Evolutionary conservation across 1,284 basidiomycete species (phyloP), one percentile per base, ranked within the genome.

Genomic region (Inonotus hispidus): DNA sequence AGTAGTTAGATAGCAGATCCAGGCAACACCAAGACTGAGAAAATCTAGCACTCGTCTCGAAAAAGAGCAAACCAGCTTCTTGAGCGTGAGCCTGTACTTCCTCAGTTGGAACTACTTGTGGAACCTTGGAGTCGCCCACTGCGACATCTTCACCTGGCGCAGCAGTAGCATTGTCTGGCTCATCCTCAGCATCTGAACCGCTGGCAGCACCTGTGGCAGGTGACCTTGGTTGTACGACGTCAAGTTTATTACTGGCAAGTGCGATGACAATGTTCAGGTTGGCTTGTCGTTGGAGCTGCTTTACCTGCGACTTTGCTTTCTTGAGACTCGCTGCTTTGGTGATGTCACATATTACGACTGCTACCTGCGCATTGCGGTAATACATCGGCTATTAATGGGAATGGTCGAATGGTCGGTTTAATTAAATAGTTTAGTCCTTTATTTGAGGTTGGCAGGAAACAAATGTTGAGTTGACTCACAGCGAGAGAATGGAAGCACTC

Each of bases 301-400:
- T n/a, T n/a, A n/a, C n/a, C n/a, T n/a, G n/a, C n/a, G n/a, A n/a
- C n/a, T n/a, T n/a, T n/a, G n/a, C n/a, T n/a, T n/a, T n/a, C n/a
- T n/a, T n/a, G n/a, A n/a, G n/a, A n/a, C n/a, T n/a, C n/a, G n/a
- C n/a, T n/a, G n/a, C n/a, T n/a, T n/a, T n/a, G n/a, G n/a, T n/a
- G 60, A 99, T 89, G 73, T 99, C 96, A 76, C 98, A 99, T 27
- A 98, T 95, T 29, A 99, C 96, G 39, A 98, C 94, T 47, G 95
- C 96, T 6, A 96, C 96, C 74, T 98, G 95, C 8, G 96, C 95
- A 69, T 99, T 98, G 71, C 96, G 90, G 75, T 98, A 99, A 78
- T 99, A 99, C 93, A 96, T 96, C 63, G 93, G 93, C 88, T 91
- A 63, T 63, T 54, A 32, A 47, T 19, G 16, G 37, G 13, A 65